Percentiles rank a stretch among this genome's conserved stretches.
These are phyloP conservation scores for Fusarium abutilonis DNA, from an alignment of 2,329 filamentous ascomycete species.

Conservation along the genomic window DNA sequence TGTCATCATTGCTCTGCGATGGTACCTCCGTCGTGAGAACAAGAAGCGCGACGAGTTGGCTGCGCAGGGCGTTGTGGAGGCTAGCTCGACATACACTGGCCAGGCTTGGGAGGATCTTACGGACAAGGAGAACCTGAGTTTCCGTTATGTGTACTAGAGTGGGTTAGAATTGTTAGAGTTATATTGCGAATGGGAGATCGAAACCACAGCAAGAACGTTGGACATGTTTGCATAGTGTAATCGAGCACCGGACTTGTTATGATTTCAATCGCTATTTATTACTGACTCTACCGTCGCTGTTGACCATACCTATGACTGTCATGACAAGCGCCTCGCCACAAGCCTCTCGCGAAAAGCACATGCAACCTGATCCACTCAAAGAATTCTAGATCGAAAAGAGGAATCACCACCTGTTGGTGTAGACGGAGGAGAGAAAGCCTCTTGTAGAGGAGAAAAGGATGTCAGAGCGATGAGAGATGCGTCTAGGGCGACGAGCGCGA, in stretches of 20 bases:
- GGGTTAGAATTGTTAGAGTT: background rate
- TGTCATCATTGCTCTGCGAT: conserved; percentile 66
- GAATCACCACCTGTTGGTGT: no score
- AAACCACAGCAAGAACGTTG: background rate
- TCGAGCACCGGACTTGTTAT: background rate
- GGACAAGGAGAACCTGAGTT: conserved; percentile 68
- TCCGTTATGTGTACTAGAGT: conserved; percentile 60
- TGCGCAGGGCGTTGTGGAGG: conserved; percentile 53
- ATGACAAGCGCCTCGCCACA: no score
- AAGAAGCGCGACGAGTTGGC: conserved; percentile 63
- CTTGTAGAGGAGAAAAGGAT: no score
- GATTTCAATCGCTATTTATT: no score
- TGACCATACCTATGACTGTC: no score
- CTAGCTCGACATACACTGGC: conserved; percentile 46
- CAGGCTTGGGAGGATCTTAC: conserved; percentile 72
- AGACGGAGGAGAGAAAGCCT: no score
- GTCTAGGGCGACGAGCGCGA: no score
- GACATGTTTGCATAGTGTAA: background rate
- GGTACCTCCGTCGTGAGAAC: conserved; percentile 67
- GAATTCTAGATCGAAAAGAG: no score
- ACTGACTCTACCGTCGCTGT: no score
- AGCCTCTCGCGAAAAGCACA: no score
- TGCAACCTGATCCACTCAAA: no score
- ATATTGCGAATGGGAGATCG: background rate
- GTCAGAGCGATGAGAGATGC: no score